Evolutionary conservation across 2,329 filamentous ascomycete genomes (phyloP).

Genomic region (Sarocladiaceae sp.): DNA sequence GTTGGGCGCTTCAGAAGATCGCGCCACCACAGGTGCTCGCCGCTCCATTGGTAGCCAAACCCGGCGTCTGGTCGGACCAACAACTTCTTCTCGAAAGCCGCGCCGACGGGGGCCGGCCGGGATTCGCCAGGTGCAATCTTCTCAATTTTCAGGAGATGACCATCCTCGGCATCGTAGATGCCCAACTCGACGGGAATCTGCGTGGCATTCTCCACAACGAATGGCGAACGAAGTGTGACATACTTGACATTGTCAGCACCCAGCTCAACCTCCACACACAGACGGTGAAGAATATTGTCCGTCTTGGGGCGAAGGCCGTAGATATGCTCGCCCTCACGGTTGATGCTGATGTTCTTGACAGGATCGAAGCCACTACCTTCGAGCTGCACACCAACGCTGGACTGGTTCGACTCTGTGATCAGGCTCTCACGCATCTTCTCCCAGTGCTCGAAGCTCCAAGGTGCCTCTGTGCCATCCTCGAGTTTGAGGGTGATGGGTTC

Average conservation of each 20-base stretch:
- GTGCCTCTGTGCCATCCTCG: constrained; percentile 82
- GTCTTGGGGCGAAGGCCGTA: constrained; percentile 87
- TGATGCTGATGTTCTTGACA: constrained; percentile 82
- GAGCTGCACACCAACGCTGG: constrained; percentile 75
- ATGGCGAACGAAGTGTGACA: constrained; percentile 87
- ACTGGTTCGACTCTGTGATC: constrained; percentile 74
- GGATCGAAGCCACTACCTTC: constrained; percentile 93
- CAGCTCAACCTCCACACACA: constrained; percentile 87
- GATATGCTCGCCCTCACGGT: constrained; percentile 87
- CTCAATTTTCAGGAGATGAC: constrained; percentile 92
- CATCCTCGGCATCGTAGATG: constrained; percentile 81
- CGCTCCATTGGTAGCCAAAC: constrained; percentile 95
- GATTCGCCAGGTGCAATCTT: constrained; percentile 92
- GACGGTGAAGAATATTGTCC: constrained; percentile 78
- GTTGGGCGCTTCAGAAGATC: constrained; percentile 83
- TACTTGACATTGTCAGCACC: constrained; percentile 97
- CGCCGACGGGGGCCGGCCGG: constrained; percentile 85
- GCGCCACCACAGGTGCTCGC: constrained; percentile 86
- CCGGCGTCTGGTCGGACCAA: constrained; percentile 89
- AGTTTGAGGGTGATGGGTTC: constrained; percentile 72
- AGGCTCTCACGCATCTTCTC: constrained; percentile 94
- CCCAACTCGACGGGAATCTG: constrained; percentile 94
- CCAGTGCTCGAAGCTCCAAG: constrained; percentile 97
- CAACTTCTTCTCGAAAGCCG: constrained; percentile 83
- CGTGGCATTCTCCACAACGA: constrained; percentile 92